Conservation (phyloP, 371 early-diverging fungal species). For the Zopfochytrium polystomum region DNA sequence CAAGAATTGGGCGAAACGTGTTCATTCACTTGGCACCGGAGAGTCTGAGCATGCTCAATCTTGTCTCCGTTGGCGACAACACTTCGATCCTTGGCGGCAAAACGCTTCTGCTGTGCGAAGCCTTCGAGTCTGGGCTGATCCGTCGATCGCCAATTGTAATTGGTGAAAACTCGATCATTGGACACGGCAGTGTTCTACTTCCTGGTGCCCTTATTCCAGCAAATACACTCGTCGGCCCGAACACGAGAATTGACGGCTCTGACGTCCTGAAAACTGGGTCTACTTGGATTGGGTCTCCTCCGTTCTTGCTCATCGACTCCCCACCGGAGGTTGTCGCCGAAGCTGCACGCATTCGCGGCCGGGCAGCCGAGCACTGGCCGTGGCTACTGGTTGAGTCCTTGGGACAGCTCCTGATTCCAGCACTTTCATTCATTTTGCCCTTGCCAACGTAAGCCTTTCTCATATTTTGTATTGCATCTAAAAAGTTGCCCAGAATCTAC, state of each 20-base stretch:
- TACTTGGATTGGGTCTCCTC: background rate
- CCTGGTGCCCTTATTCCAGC: slow-evolving; percentile 3
- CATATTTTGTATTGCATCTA: background rate
- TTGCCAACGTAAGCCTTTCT: slow-evolving; percentile 7
- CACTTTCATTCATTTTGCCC: background rate
- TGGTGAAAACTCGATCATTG: background rate
- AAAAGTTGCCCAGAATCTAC: background rate
- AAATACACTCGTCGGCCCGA: background rate
- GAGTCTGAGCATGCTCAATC: slow-evolving; percentile 4
- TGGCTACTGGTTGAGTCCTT: slow-evolving; percentile 2
- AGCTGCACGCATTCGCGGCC: background rate
- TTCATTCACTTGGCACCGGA: slow-evolving; percentile 3
- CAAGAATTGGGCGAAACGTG: slow-evolving; percentile 1
- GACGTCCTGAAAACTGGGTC: background rate
- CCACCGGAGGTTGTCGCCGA: background rate
- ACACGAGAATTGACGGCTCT: background rate
- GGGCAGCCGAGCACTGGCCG: background rate
- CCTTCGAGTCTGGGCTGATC: background rate
- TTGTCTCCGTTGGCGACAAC: background rate
- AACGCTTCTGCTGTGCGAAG: slow-evolving; percentile 1
- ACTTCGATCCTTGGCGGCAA: background rate
- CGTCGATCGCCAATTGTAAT: slow-evolving; percentile 5
- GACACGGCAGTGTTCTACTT: slow-evolving; percentile 2
- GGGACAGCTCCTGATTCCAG: slow-evolving; percentile 5
- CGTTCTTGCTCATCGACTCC: background rate